Evolutionary conservation across 352 stramenopile genomes (phyloP), one percentile per base, ranked within the genome.

Genomic region (Globisporangium takayamanum): DNA sequence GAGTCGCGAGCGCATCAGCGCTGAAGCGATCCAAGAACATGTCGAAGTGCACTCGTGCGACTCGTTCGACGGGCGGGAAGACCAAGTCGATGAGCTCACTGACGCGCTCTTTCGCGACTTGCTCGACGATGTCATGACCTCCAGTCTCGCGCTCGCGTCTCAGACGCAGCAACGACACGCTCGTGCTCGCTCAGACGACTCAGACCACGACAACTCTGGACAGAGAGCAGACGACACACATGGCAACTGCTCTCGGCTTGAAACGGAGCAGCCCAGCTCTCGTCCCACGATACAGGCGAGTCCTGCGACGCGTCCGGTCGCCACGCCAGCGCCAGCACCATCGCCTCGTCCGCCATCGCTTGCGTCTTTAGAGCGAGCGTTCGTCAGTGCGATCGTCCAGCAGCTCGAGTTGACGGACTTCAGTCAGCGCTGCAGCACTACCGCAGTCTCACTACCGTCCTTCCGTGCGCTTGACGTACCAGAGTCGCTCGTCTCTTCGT

Each of bases 41-140:
- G 45, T 12, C 3, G 45, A 50, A 12, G n/a, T 12, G 16, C 8
- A 26, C 45, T 20, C 6, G 16, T 6, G 25, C 20, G 45, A 12
- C 20, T 25, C 45, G 45, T 14, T 25, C 12, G n/a, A 25, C n/a
- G n/a, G 12, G n/a, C n/a, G 25, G 3, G n/a, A 50, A 28, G 45
- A 25, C 18, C n/a, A 28, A 20, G 45, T 28, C 45, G 45, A 26
- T 12, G 8, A 1, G 33, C 33, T 58, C 30, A 15, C 57, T 3
- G 30, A 54, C 41, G 22, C 33, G 6, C 20, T 63, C 30, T 63
- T 58, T 16, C 15, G 53, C n/a, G 42, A 63, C 10, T 11, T 63
- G 28, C 42, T 45, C 20, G 50, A 20, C 12, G 30, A 58, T 16
- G 42, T 50, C 30, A 28, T 47, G 11, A 2, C 12, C 25, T 12